Evolutionary conservation across 495 filamentous ascomycete species (phyloP), one percentile per base, ranked within the genome.

Genomic region (Parmelia sp.): DNA sequence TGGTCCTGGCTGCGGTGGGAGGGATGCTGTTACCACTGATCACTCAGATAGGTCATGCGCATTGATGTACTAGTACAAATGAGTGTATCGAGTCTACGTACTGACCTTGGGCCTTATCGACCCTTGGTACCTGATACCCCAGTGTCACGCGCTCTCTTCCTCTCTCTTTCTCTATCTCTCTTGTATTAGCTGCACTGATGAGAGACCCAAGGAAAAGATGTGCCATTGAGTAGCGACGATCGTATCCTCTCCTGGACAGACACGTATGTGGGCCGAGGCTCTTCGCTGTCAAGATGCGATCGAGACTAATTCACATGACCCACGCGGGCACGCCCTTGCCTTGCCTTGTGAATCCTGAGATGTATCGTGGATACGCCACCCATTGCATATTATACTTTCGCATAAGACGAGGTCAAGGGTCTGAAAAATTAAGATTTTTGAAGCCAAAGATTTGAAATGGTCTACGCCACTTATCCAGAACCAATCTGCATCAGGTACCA

Each of bases 1-100:
- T 90, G 66, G 86, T 91, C 21, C 76, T 90, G 40, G 88, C 87
- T 39, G 90, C 90, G 23, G 86, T 96, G 9, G 80, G 86, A 65
- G 94, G 94, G 59, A 97, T 98, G 91, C 74, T 96, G 57, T 71
- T 98, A 66, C 94, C 94, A 31, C 78, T 97, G 59, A 80, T 96
- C 62, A 88, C 94, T 51, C 92, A 96, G 75, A 84, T 96, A 64
- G 93, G 94, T 12, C 92, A 97, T 79, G 89, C 89, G 65, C 89
- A 92, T 75, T 90, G 66, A 84, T 59, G 19, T 17, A 47, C 1
- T 8, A 44, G 27, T 55, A 55, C 10, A 33, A n/a, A 8, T 10
- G 3, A 55, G 3, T 31, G 17, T 55, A 31, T 17, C 7, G 1
- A 29, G 15, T 31, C 15, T 53, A 17, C 27, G 14, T 8, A 27